phyloP scores from a whole-genome alignment of 2,329 filamentous ascomycete species.

The Diplodia mutila region DNA sequence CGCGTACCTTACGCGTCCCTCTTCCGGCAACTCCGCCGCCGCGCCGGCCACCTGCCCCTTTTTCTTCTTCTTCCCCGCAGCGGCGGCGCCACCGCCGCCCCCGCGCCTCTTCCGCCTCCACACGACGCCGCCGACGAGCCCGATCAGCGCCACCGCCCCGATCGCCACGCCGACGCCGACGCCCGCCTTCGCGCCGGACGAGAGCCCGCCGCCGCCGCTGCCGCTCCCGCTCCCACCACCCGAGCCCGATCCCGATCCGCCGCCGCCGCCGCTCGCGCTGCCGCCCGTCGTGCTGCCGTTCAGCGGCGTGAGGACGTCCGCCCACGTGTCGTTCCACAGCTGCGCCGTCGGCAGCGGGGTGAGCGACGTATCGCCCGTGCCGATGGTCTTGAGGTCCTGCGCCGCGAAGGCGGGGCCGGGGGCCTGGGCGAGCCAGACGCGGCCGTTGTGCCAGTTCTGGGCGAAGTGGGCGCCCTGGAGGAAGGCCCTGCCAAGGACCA shows the following conservation, averaged over 20 bases:
- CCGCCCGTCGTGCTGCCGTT: too few relatives aligned
- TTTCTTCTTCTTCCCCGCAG: neutral
- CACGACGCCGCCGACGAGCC: neutral
- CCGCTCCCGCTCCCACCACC: neutral
- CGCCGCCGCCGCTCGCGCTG: too few relatives aligned
- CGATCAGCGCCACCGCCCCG: neutral
- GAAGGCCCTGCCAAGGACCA: slow-evolving; percentile 38
- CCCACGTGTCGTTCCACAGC: neutral
- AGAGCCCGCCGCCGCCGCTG: neutral
- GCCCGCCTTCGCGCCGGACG: neutral
- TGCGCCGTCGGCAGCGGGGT: neutral
- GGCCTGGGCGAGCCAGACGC: neutral
- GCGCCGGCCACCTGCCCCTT: neutral
- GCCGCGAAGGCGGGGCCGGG: neutral
- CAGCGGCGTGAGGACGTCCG: neutral
- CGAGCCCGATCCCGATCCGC: neutral
- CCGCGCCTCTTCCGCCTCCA: neutral
- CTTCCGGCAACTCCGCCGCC: neutral
- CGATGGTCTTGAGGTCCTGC: neutral
- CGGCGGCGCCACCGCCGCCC: neutral
- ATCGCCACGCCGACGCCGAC: neutral
- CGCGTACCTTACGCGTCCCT: neutral
- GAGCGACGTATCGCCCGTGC: neutral
- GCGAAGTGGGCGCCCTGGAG: slow-evolving; percentile 53
- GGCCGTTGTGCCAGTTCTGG: neutral